phyloP scores from a whole-genome alignment of 2,329 filamentous ascomycete species.

The Fusarium sp. region DNA sequence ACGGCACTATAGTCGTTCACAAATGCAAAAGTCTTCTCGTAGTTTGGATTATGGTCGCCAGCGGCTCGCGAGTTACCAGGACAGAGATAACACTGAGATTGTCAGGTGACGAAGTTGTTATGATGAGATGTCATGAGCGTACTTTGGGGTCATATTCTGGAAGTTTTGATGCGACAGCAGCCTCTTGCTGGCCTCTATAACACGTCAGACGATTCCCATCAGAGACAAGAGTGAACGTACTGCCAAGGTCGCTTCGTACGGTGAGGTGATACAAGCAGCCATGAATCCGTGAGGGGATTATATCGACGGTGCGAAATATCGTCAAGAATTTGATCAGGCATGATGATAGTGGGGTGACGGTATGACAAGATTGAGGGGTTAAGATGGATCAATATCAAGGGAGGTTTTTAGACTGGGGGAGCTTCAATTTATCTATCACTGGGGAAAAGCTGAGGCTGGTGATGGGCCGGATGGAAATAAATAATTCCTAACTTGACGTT shows the following conservation, averaged over 20 bases:
- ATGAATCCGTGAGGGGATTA: constrained; percentile 89
- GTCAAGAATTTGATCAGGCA: constrained; percentile 83
- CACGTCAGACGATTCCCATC: constrained; percentile 6
- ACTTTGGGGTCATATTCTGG: constrained; percentile 84
- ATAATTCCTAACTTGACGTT: too few relatives aligned
- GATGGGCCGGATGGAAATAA: constrained; percentile 5
- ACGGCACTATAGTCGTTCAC: constrained; percentile 98
- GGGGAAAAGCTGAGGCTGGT: background rate
- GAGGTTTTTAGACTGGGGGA: background rate
- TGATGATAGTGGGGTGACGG: constrained; percentile 51
- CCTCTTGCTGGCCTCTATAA: constrained; percentile 80
- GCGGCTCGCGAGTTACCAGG: constrained; percentile 90
- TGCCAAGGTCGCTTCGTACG: constrained; percentile 98
- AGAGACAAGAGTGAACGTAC: constrained; percentile 64
- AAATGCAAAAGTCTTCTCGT: constrained; percentile 89
- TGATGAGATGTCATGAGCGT: constrained; percentile 40
- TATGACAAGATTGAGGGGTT: constrained; percentile 10
- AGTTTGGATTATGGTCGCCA: constrained; percentile 87
- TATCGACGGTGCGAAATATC: constrained; percentile 97
- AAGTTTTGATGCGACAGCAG: constrained; percentile 72
- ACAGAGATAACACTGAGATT: constrained; percentile 85
- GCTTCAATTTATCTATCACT: constrained; percentile 22
- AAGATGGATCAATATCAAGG: background rate
- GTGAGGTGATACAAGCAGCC: constrained; percentile 95
- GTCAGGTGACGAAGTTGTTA: constrained; percentile 14